Evolutionary conservation across 2,329 filamentous ascomycete species (phyloP), one percentile per base, ranked within the genome.

Genomic region (Alternaria panax): DNA sequence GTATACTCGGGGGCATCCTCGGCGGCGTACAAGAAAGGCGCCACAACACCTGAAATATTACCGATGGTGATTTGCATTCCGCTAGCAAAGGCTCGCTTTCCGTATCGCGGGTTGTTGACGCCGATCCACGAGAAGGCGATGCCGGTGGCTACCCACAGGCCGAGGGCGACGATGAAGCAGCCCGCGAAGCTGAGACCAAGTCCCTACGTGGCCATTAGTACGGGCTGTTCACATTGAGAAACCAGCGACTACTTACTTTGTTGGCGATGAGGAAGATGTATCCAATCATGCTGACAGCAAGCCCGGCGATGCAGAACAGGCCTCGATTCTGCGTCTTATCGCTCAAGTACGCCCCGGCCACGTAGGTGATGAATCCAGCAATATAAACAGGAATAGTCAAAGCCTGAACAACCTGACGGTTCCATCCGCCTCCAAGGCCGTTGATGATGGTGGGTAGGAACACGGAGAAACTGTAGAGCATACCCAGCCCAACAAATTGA

Each of bases 221-320:
- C 3, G n/a, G 2, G n/a, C 4, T 2, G 7, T 34, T 22, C 7
- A 5, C 3, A 11, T 5, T 7, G 11, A 12, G 12, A 22, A 22
- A 7, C 11, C 14, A 7, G 9, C 9, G 14, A 9, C 1, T 20
- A 32, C 28, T 22, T 34, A 47, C 45, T 51, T 60, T 54, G 20
- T 69, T 65, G 9, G 63, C 46, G 12, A 70, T 68, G 8, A 70
- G 60, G 48, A 86, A 79, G 16, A 80, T 78, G 65, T 85, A 87
- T 0, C 84, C 84, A 1, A 82, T 67, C 24, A 82, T 76, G 18
- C 80, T 81, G 3, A 85, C 65, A 22, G 65, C 27, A 9, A 68
- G 64, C 4, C 69, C 66, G 2, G 59, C 59, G 14, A 72, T 59
- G 36, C 73, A 67, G 60, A 71, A 75, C 14, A 74, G 58, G 12